Conservation (phyloP, 371 early-diverging fungal species). For the Gilbertella persicaria region DNA sequence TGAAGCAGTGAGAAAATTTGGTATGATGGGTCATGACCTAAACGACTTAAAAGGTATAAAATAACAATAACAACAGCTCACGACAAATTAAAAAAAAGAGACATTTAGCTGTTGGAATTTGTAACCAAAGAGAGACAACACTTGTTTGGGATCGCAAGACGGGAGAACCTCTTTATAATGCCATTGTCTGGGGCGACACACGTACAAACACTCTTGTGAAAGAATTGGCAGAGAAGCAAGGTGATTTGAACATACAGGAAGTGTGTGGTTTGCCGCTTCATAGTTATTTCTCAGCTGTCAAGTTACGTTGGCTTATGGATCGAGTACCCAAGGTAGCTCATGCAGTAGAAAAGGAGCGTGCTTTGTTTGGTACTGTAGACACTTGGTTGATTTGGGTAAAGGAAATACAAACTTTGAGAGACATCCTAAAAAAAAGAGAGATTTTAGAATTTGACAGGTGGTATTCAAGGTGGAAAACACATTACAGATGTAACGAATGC, state of each 20-base stretch:
- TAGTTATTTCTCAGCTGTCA: conserved; percentile 92
- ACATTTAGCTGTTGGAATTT: conserved; percentile 77
- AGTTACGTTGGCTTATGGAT: conserved; percentile 90
- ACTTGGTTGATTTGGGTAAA: conserved; percentile 83
- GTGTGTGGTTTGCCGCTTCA: conserved; percentile 89
- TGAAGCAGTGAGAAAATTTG: conserved; percentile 69
- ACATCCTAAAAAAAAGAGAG: neutral
- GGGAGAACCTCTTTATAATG: conserved; percentile 82
- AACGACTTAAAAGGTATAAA: conserved; percentile 64
- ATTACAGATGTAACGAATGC: conserved; percentile 93
- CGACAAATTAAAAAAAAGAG: neutral
- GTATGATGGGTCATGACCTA: conserved; percentile 60
- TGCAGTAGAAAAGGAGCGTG: conserved; percentile 28
- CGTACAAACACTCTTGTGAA: conserved; percentile 79
- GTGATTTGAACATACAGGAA: conserved; percentile 51
- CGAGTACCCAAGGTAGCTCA: conserved; percentile 66
- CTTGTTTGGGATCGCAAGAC: conserved; percentile 84
- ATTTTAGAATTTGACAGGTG: conserved; percentile 72
- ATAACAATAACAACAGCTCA: neutral
- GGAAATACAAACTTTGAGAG: neutral
- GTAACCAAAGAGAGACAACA: conserved; percentile 94
- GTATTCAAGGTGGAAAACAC: conserved; percentile 64
- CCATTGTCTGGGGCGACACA: conserved; percentile 93
- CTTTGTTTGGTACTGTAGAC: conserved; percentile 89
- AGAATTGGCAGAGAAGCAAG: conserved; percentile 46